These are phyloP conservation scores for Trichoderma semiorbis DNA, from an alignment of 2,329 filamentous ascomycete genomes.

Conservation along the genomic window DNA sequence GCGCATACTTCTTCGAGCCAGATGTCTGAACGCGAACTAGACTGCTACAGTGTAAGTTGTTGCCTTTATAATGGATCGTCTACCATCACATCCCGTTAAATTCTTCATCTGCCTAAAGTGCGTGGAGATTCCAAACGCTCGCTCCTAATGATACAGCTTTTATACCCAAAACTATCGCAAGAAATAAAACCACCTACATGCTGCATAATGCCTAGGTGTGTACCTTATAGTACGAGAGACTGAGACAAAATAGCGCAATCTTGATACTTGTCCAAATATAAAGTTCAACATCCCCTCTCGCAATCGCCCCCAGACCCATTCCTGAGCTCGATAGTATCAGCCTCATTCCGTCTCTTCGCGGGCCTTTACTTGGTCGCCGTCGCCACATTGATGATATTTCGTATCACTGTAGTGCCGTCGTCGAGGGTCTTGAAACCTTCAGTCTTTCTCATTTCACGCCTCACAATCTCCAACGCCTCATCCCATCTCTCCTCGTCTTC, in stretches of 20 bases:
- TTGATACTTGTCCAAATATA: background rate
- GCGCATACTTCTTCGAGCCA: background rate
- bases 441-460: conserved; percentile 6
- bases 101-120: background rate
- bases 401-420: background rate
- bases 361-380: conserved; percentile 8
- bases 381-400: background rate
- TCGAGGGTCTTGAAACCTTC: background rate
- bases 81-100: background rate
- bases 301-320: background rate
- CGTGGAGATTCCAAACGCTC: background rate
- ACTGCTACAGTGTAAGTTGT: background rate
- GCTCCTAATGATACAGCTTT: background rate
- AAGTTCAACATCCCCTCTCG: background rate
- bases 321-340: background rate
- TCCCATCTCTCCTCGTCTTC: conserved; percentile 12
- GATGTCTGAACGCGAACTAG: background rate
- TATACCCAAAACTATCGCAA: background rate
- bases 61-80: background rate
- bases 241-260: background rate
- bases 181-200: background rate
- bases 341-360: background rate
- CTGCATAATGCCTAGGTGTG: background rate
- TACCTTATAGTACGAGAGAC: background rate
- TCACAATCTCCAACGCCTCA: conserved; percentile 10